These are phyloP conservation scores for Clarireedia paspali DNA, from an alignment of 2,329 filamentous ascomycete species.

Conservation along the genomic window DNA sequence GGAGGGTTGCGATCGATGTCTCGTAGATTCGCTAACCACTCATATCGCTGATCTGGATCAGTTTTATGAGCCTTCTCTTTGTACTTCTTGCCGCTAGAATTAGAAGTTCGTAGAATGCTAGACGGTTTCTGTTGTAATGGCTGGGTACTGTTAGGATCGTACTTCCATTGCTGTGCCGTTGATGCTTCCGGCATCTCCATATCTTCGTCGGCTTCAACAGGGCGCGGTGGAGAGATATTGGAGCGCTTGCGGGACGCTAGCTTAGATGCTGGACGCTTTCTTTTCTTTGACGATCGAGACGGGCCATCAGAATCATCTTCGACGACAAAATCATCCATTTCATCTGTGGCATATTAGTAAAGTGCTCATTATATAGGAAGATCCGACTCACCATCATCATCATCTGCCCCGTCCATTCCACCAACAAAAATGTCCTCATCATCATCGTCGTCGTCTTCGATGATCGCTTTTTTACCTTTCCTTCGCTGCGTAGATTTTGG, in stretches of 20 bases:
- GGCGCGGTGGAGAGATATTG: slow-evolving; percentile 43
- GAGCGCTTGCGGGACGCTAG: slow-evolving; percentile 54
- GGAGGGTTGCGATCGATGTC: slow-evolving; percentile 78
- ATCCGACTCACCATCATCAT: slow-evolving; percentile 44
- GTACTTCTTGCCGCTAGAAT: slow-evolving; percentile 28
- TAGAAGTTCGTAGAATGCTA: slow-evolving; percentile 31
- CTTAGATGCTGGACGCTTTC: slow-evolving; percentile 49
- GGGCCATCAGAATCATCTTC: slow-evolving; percentile 71
- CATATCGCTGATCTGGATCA: slow-evolving; percentile 79
- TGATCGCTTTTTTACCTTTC: slow-evolving; percentile 48
- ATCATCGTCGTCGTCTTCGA: slow-evolving; percentile 58
- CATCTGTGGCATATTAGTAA: slow-evolving; percentile 35
- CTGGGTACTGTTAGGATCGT: slow-evolving; percentile 52
- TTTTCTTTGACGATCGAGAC: slow-evolving; percentile 53
- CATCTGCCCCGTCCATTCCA: slow-evolving; percentile 49
- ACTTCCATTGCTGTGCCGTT: slow-evolving; percentile 77
- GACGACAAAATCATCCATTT: slow-evolving; percentile 82
- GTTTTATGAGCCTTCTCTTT: slow-evolving; percentile 66
- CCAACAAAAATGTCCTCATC: slow-evolving; percentile 63
- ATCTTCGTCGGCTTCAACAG: slow-evolving; percentile 38
- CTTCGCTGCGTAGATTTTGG: slow-evolving; percentile 31
- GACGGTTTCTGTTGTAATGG: slow-evolving; percentile 40
- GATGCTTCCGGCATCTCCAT: slow-evolving; percentile 54
- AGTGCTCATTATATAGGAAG: neutral
- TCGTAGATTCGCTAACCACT: slow-evolving; percentile 79